Conservation (phyloP, 352 stramenopile genomes). For the Phytopythium helicoides region DNA sequence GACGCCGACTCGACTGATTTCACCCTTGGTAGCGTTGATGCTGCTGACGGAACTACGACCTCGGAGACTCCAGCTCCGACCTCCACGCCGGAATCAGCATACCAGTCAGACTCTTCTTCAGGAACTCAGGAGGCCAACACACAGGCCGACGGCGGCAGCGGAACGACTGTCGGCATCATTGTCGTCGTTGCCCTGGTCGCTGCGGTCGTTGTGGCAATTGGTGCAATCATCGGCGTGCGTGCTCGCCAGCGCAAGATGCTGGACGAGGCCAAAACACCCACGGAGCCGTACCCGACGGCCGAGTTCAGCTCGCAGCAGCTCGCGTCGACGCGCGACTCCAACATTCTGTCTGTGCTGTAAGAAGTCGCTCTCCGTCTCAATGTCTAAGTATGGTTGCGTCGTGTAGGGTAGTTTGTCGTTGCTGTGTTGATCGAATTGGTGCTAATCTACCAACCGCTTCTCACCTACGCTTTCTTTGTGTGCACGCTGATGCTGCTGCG, state of each 20-base stretch:
- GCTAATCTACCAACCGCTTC: too few relatives aligned
- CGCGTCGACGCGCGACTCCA: slow-evolving; percentile 15
- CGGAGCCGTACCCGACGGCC: slow-evolving; percentile 26
- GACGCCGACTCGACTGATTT: slow-evolving; percentile 4
- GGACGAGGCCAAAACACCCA: slow-evolving; percentile 35
- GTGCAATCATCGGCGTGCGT: slow-evolving; percentile 34
- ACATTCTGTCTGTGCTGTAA: slow-evolving; percentile 18
- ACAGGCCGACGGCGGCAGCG: slow-evolving; percentile 16
- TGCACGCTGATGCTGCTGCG: too few relatives aligned
- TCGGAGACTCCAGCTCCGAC: slow-evolving; percentile 11
- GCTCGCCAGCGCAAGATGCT: slow-evolving; percentile 45
- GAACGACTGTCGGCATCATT: slow-evolving; percentile 25
- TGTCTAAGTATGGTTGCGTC: not conserved
- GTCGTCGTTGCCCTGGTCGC: slow-evolving; percentile 37
- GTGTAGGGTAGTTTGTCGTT: too few relatives aligned
- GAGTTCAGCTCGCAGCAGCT: slow-evolving; percentile 18
- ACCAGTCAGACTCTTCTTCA: slow-evolving; percentile 14
- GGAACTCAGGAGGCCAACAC: slow-evolving; percentile 20
- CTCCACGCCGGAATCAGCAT: slow-evolving; percentile 4
- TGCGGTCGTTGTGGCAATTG: slow-evolving; percentile 37
- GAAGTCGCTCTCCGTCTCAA: not conserved
- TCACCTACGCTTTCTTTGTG: too few relatives aligned
- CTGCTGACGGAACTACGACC: slow-evolving; percentile 8
- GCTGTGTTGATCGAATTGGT: too few relatives aligned
- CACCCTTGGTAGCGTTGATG: not conserved